Conservation (phyloP, 164 flowering plant genomes). For the Piper betle region DNA sequence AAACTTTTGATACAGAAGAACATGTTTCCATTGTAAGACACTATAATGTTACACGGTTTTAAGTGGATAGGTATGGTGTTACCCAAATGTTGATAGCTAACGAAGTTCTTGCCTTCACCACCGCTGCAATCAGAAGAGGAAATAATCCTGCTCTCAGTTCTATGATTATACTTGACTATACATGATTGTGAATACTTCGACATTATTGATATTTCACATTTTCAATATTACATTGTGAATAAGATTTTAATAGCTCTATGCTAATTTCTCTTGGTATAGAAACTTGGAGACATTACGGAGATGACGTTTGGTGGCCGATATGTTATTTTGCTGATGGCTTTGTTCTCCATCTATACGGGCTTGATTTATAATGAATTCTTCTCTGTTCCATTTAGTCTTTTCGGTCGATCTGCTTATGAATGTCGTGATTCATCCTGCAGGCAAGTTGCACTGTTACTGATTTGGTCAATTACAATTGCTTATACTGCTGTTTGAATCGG, state of each 20-base stretch:
- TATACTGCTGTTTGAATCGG: neutral
- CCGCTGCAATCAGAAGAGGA: no score
- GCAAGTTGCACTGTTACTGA: conserved; percentile 17
- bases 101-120: no score
- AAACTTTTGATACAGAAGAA: no score
- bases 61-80: no score
- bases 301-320: conserved; percentile 98
- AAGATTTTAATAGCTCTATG: no score
- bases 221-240: neutral
- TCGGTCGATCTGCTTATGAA: conserved; percentile 84
- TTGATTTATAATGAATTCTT: conserved; percentile 93
- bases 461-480: neutral
- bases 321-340: conserved; percentile 82
- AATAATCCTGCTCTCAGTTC: no score
- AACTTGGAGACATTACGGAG: conserved; percentile 86
- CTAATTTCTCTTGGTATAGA: conserved; percentile 34
- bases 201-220: no score
- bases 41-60: no score
- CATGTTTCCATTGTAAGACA: no score
- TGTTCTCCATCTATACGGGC: conserved; percentile 95
- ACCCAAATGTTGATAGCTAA: no score
- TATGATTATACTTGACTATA: no score
- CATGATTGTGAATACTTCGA: no score
- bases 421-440: conserved; percentile 88
- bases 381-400: conserved; percentile 83